A percentile compares a stretch with the other conserved stretches of the same genome.
These are phyloP conservation scores for Xylaria telfairii DNA, from an alignment of 495 filamentous ascomycete species.

Conservation along the genomic window DNA sequence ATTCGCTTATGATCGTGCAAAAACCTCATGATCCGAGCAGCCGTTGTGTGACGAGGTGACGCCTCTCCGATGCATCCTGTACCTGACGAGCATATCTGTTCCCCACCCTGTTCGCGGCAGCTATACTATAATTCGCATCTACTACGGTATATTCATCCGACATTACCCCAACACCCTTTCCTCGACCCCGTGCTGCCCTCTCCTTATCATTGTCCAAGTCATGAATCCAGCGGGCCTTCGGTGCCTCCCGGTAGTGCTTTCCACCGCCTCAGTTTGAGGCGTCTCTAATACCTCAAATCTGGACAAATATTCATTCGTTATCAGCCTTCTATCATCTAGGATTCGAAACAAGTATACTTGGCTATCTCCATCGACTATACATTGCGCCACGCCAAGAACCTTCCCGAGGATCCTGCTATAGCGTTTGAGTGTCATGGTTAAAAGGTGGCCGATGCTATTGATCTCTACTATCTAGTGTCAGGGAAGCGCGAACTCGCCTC, in stretches of 20 bases:
- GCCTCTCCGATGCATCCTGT: constrained; percentile 4
- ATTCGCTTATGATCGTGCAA: constrained; percentile 17
- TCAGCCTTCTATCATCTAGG: background rate
- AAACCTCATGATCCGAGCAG: constrained; percentile 9
- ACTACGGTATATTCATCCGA: constrained; percentile 31
- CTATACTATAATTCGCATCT: constrained; percentile 23
- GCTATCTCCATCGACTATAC: background rate
- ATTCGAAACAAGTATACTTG: constrained; percentile 1
- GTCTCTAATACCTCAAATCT: constrained; percentile 53
- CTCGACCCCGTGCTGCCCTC: constrained; percentile 22
- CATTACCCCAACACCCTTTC: constrained; percentile 30
- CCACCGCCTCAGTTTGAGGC: constrained; percentile 46
- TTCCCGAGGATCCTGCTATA: background rate
- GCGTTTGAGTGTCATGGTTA: constrained; percentile 9
- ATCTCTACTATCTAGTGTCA: constrained; percentile 22
- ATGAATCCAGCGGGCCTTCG: constrained; percentile 35
- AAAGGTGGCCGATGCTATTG: constrained; percentile 21
- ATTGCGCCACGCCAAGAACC: background rate
- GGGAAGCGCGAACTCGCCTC: constrained; percentile 12
- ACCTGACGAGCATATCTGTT: constrained; percentile 17
- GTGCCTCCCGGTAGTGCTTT: constrained; percentile 35
- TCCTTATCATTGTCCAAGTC: constrained; percentile 29
- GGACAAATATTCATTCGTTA: constrained; percentile 3
- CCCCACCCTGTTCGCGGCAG: constrained; percentile 23
- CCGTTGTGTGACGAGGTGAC: constrained; percentile 23